phyloP scores from a whole-genome alignment of 495 filamentous ascomycete species.

The Cudoniella acicularis region DNA sequence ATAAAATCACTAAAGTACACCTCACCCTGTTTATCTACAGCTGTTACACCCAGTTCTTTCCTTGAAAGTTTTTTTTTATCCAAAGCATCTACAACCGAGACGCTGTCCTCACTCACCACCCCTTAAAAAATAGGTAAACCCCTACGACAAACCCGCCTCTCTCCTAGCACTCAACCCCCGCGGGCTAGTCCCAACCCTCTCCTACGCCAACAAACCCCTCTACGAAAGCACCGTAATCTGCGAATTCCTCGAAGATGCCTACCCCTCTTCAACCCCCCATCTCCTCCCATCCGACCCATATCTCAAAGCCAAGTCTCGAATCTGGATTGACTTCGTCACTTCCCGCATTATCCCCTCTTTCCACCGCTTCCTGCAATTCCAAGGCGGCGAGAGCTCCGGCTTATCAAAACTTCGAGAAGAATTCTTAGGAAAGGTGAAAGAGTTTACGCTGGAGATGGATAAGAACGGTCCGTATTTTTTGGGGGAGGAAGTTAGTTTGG shows the following conservation, averaged over 20 bases:
- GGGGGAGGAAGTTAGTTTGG: constrained; percentile 48
- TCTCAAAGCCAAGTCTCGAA: constrained; percentile 51
- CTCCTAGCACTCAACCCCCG: constrained; percentile 66
- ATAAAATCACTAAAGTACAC: too few species aligned
- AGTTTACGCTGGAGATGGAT: constrained; percentile 56
- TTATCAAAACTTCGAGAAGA: constrained; percentile 34
- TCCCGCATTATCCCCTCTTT: constrained; percentile 61
- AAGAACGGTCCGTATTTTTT: constrained; percentile 61
- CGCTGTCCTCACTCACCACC: constrained; percentile 10
- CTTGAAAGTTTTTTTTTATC: too few species aligned
- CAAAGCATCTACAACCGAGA: too few species aligned
- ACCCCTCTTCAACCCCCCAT: constrained; percentile 29
- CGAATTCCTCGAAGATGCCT: constrained; percentile 69
- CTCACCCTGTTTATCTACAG: too few species aligned
- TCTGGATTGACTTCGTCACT: constrained; percentile 68
- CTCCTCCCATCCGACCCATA: constrained; percentile 56
- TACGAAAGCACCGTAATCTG: constrained; percentile 66
- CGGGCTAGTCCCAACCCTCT: constrained; percentile 64
- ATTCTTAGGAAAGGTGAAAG: constrained; percentile 48
- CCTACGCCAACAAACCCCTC: constrained; percentile 48
- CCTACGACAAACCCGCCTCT: constrained; percentile 61
- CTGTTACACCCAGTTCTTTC: too few species aligned
- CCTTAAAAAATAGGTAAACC: constrained; percentile 48
- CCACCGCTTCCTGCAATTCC: constrained; percentile 62
- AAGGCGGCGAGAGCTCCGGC: constrained; percentile 38